A percentile compares a stretch with the other conserved stretches of the same genome.
Evolutionary conservation across 108 stramenopile genomes (phyloP).

Genomic region (Licmophora abbreviata): DNA sequence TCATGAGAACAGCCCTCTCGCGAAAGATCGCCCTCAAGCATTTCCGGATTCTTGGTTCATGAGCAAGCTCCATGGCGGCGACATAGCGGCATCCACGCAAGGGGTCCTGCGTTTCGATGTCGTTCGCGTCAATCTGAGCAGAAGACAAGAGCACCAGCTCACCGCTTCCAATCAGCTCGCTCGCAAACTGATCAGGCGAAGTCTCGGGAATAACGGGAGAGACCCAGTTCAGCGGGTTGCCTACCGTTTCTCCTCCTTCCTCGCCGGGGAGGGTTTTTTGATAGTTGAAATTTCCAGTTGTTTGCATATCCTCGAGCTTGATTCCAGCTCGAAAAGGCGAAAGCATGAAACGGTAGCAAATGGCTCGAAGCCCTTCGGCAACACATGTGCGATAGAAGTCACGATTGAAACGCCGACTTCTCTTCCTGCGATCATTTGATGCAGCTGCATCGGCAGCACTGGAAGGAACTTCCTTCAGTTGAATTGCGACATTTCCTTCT

Average conservation of each 20-base stretch:
- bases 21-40: slow-evolving; percentile 62
- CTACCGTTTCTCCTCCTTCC: slow-evolving; percentile 20
- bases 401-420: slow-evolving; percentile 74
- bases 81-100: slow-evolving; percentile 79
- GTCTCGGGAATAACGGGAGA: slow-evolving; percentile 43
- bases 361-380: slow-evolving; percentile 61
- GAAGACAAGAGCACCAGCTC: slow-evolving; percentile 67
- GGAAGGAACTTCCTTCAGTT: slow-evolving; percentile 39
- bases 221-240: slow-evolving; percentile 63
- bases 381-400: slow-evolving; percentile 82
- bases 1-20: slow-evolving; percentile 56
- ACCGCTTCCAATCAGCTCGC: slow-evolving; percentile 72
- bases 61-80: slow-evolving; percentile 81
- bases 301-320: slow-evolving; percentile 63
- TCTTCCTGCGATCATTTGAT: slow-evolving; percentile 32
- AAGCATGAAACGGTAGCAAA: slow-evolving; percentile 71
- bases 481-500: slow-evolving; percentile 82
- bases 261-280: slow-evolving; percentile 63
- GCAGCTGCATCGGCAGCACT: slow-evolving; percentile 10
- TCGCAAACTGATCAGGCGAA: slow-evolving; percentile 57
- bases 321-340: slow-evolving; percentile 72
- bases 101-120: slow-evolving; percentile 54
- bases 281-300: slow-evolving; percentile 52
- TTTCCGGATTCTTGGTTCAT: slow-evolving; percentile 77
- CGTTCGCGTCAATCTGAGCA: slow-evolving; percentile 28